Percentiles rank a stretch among this genome's conserved stretches.
phyloP scores from a whole-genome alignment of 2,329 filamentous ascomycete genomes.

The Stylonectria norvegica region DNA sequence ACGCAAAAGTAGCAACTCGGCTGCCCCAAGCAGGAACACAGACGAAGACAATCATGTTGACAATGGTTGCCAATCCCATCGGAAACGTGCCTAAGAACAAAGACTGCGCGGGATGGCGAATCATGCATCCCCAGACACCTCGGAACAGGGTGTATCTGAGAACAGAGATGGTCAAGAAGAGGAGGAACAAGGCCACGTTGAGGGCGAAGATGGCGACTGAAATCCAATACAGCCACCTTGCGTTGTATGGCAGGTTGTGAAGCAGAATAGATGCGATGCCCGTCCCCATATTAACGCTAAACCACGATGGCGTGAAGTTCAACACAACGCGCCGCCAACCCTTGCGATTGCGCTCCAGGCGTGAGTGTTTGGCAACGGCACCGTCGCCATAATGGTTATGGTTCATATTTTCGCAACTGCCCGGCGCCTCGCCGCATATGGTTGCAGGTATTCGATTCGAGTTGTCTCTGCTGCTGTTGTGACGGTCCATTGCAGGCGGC shows the following conservation, averaged over 20 bases:
- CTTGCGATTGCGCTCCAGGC: no score
- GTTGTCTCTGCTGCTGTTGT: no score
- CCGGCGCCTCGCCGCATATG: no score
- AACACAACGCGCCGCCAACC: conserved; percentile 16
- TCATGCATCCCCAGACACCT: conserved; percentile 58
- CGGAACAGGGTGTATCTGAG: conserved; percentile 59
- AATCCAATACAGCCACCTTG: conserved; percentile 52
- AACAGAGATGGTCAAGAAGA: conserved; percentile 48
- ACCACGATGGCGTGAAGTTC: conserved; percentile 18
- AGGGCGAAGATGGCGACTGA: conserved; percentile 54
- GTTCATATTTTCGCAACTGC: no score
- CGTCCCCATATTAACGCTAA: conserved; percentile 59
- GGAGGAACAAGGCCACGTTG: conserved; percentile 52
- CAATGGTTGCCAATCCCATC: conserved; percentile 60
- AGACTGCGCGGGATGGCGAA: conserved; percentile 58
- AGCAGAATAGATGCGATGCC: conserved; percentile 60
- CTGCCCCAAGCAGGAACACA: conserved; percentile 56
- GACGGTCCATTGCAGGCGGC: no score
- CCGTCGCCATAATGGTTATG: no score
- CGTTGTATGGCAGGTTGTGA: conserved; percentile 55
- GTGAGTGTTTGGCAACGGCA: no score
- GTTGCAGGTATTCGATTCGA: no score
- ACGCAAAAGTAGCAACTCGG: conserved; percentile 47
- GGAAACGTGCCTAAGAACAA: conserved; percentile 62
- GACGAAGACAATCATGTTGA: conserved; percentile 57